Evolutionary conservation across 2,329 filamentous ascomycete species (phyloP), one percentile per base, ranked within the genome.

Genomic region (Alternaria gansuensis): DNA sequence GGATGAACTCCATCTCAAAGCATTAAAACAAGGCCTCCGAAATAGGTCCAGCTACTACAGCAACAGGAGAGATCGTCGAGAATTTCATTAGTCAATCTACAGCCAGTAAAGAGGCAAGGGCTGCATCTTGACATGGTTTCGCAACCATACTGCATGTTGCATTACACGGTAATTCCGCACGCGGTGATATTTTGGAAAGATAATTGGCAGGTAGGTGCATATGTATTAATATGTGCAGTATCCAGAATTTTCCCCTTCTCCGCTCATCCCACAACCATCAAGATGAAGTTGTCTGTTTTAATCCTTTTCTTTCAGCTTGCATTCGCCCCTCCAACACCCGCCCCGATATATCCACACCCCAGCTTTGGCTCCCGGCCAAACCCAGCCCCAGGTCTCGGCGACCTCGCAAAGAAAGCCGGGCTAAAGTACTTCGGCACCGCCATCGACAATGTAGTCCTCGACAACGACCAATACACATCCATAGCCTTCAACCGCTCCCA

Each of bases 381-480:
- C 31, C 51, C 51, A 23, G 59, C 59, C 9, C 62, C 62, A 3
- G 74, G 75, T 17, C 81, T 88, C 17, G 78, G 87, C 70, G 76
- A 81, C 61, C 80, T 87, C 28, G 85, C 86, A 46, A 80, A 82
- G 59, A 80, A 80, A 51, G 83, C 84, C 39, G 87, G 86, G 21
- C 80, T 85, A 61, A 71, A 82, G 62, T 83, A 85, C 64, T 85
- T 87, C 37, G 75, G 85, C 40, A 85, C 86, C 1, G 87, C 88
- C 1, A 85, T 87, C 40, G 85, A 90, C 71, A 83, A 82, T 39
- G 71, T 76, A 23, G 68, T 68, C 21, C 66, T 74, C 17, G 79
- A 77, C 43, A 85, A 90, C 74, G 70, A 76, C 11, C 68, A 80
- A 28, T 91, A 90, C 73, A 76, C 82, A 17, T 73, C 77, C 21